These are phyloP conservation scores for Kwoniella botswanensis DNA, from an alignment of 768 basidiomycete genomes.

Conservation along the genomic window DNA sequence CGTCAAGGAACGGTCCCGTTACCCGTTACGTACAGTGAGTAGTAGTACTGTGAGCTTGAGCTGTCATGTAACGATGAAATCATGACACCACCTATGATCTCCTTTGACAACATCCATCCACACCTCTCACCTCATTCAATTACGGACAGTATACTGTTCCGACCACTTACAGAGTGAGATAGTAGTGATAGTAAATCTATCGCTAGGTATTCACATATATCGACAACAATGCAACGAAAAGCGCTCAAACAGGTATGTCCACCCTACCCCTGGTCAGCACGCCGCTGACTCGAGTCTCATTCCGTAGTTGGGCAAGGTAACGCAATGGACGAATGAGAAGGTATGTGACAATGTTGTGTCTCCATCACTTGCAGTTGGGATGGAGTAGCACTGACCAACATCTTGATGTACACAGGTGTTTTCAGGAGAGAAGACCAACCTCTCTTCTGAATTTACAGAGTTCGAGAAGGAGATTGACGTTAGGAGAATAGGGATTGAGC, in stretches of 20 bases:
- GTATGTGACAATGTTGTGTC: conserved; percentile 11
- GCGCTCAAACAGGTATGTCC: conserved; percentile 47
- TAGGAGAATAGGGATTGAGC: conserved; percentile 71
- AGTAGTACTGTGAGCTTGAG: no score
- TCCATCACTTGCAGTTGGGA: no score
- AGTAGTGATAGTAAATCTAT: no score
- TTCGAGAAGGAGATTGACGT: conserved; percentile 84
- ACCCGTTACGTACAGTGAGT: neutral
- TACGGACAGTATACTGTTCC: neutral
- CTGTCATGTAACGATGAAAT: neutral
- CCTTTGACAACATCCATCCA: no score
- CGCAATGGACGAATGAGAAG: conserved; percentile 55
- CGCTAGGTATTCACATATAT: neutral
- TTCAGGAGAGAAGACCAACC: conserved; percentile 75
- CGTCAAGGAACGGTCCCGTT: neutral
- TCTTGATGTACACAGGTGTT: conserved; percentile 64
- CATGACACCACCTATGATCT: neutral
- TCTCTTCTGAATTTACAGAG: conserved; percentile 78
- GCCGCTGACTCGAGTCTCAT: no score
- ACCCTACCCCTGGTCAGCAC: no score
- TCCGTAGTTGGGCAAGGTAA: conserved; percentile 50
- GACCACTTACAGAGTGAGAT: neutral
- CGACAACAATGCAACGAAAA: conserved; percentile 43
- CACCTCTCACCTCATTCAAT: no score
- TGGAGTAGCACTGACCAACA: no score